These are phyloP conservation scores for Oidiodendron maius DNA, from an alignment of 495 filamentous ascomycete species.

Conservation along the genomic window DNA sequence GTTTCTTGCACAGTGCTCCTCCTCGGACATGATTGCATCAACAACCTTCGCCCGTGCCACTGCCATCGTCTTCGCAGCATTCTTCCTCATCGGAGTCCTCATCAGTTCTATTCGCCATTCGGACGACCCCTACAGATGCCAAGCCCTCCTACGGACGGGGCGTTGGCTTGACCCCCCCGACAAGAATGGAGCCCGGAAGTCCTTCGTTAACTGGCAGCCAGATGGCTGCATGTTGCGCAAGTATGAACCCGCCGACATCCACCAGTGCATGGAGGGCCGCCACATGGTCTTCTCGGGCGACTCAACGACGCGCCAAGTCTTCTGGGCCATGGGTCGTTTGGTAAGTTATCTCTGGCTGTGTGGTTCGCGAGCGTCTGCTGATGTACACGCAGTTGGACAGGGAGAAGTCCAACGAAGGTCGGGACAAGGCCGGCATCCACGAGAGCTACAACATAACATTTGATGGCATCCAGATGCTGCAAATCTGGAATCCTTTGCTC, in stretches of 20 bases:
- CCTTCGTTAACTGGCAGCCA: slow-evolving; percentile 48
- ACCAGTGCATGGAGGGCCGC: slow-evolving; percentile 35
- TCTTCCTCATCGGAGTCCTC: no score
- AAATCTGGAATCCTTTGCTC: slow-evolving; percentile 58
- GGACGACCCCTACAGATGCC: slow-evolving; percentile 54
- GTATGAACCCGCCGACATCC: slow-evolving; percentile 41
- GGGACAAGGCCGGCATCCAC: slow-evolving; percentile 32
- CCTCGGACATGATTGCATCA: no score
- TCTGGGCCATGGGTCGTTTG: slow-evolving; percentile 52
- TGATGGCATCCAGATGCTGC: slow-evolving; percentile 39
- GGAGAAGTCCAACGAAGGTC: slow-evolving; percentile 25
- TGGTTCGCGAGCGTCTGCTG: no score
- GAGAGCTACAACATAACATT: slow-evolving; percentile 35
- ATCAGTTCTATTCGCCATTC: no score
- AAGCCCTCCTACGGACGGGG: slow-evolving; percentile 44
- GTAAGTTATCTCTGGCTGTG: no score
- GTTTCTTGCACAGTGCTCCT: no score
- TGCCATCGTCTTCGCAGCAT: no score
- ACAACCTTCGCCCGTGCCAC: no score
- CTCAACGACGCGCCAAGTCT: slow-evolving; percentile 51
- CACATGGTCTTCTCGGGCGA: slow-evolving; percentile 55
- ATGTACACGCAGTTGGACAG: slow-evolving; percentile 41
- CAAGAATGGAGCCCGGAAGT: slow-evolving; percentile 14
- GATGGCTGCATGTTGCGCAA: slow-evolving; percentile 51
- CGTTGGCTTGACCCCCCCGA: slow-evolving; percentile 42